Base-by-base conservation (phyloP, 768 basidiomycete species). In the Tulasnella sp. region DNA sequence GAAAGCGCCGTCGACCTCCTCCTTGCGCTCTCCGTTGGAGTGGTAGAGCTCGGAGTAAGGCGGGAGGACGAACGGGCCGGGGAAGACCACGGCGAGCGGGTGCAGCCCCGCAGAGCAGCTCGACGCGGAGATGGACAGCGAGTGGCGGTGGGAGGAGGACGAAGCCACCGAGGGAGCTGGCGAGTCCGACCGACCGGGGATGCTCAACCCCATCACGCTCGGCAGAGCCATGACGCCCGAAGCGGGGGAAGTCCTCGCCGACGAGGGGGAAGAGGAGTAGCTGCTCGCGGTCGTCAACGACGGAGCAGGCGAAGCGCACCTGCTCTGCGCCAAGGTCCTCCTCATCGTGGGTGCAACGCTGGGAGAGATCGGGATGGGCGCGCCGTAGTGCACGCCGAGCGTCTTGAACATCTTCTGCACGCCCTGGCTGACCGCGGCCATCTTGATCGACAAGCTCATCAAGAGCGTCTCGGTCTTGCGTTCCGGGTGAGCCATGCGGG, bases 21-120 rank as follows among this genome's bases (percentile, higher is more conserved):
- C 80, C 27, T 80, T 80, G 4, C 80, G 24, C 46, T 94, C 91
- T 24, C 94, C 94, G 82, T 93, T 92, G 24, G 87, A 82, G 83
- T 94, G 86, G 85, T 91, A 95, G 27, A 95, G 87, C 81, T 94
- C 93, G 7, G 92, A 93, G 83, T 95, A 95, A 3, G 91, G 88
- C 1, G 94, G 94, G 38, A 82, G 80, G 39, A 27, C 94, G 89
- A 62, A 75, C 44, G 85, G 77, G 18, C 77, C 75, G 79, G 83
- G 58, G 38, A 82, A 36, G 71, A 18, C 34, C 27, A 36, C 68
- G 5, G n/a, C 19, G n/a, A 27, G 34, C 21, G 16, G 52, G 68
- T 40, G 74, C 76, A 16, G 75, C 72, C n/a, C 31, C 38, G 77
- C 31, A 21, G n/a, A 44, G 9, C 9, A 27, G 77, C 75, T 16